Evolutionary conservation across 1,284 basidiomycete species (phyloP).

Genomic region (Fomes fomentarius): DNA sequence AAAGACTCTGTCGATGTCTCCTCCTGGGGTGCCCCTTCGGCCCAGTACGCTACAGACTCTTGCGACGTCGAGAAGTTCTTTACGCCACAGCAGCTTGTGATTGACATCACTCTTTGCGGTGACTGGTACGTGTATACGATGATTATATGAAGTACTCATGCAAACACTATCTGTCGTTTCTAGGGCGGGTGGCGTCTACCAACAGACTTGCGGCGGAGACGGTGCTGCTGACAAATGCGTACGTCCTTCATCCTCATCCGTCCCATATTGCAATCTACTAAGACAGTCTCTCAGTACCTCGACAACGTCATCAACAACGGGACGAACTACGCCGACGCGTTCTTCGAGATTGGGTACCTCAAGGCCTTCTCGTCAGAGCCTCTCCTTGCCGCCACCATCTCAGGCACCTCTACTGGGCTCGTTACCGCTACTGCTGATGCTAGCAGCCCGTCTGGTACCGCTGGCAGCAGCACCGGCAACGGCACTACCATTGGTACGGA

Average conservation of each 20-base stretch:
- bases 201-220: slow-evolving; percentile 40
- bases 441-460: not conserved
- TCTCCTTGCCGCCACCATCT: slow-evolving; percentile 19
- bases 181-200: slow-evolving; percentile 51
- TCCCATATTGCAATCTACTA: too few species aligned
- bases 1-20: slow-evolving; percentile 49
- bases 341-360: slow-evolving; percentile 56
- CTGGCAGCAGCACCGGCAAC: not conserved
- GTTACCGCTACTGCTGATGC: slow-evolving; percentile 11
- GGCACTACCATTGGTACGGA: not conserved
- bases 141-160: not conserved
- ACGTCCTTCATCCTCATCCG: too few species aligned
- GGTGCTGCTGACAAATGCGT: slow-evolving; percentile 29
- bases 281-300: too few species aligned
- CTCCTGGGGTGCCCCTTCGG: slow-evolving; percentile 61
- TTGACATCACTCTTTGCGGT: slow-evolving; percentile 63
- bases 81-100: slow-evolving; percentile 51
- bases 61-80: slow-evolving; percentile 57
- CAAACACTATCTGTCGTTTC: not conserved
- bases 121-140: slow-evolving; percentile 40
- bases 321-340: slow-evolving; percentile 49
- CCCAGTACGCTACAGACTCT: slow-evolving; percentile 48
- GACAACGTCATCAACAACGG: slow-evolving; percentile 59
- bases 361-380: slow-evolving; percentile 42
- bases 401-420: slow-evolving; percentile 17